A percentile compares a stretch with the other conserved stretches of the same genome.
phyloP scores from a whole-genome alignment of 495 filamentous ascomycete genomes.

The Hypoxylon cercidicola region DNA sequence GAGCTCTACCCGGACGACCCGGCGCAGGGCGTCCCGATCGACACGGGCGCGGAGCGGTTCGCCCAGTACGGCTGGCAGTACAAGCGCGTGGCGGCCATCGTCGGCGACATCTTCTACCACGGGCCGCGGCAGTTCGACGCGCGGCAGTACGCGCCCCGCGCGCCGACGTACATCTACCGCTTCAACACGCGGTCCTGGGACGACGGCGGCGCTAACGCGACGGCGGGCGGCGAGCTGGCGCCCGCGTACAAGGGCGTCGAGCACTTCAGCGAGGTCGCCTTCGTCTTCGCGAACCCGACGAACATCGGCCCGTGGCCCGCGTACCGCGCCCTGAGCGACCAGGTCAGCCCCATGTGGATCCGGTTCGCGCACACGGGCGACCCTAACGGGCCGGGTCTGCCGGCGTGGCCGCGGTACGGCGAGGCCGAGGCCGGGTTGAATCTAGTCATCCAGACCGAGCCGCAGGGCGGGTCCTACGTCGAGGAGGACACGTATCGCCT shows the following conservation, averaged over 20 bases:
- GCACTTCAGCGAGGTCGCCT: constrained; percentile 50
- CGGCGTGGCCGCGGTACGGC: constrained; percentile 46
- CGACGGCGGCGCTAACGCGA: constrained; percentile 21
- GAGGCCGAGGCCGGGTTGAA: constrained; percentile 41
- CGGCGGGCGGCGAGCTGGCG: constrained; percentile 33
- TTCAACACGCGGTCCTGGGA: constrained; percentile 49
- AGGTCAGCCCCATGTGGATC: constrained; percentile 47
- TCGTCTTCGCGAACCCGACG: constrained; percentile 49
- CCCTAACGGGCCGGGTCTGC: constrained; percentile 43
- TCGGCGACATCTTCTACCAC: constrained; percentile 52
- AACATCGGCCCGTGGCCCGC: constrained; percentile 45
- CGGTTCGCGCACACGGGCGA: constrained; percentile 47
- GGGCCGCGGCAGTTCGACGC: constrained; percentile 46
- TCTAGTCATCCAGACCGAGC: constrained; percentile 49
- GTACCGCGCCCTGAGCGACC: constrained; percentile 41
- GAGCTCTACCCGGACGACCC: constrained; percentile 50
- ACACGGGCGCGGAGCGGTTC: constrained; percentile 46
- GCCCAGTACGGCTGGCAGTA: constrained; percentile 45
- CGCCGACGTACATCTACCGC: constrained; percentile 45
- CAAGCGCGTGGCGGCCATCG: constrained; percentile 49
- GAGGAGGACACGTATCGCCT: constrained; percentile 48
- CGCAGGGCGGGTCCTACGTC: constrained; percentile 45
- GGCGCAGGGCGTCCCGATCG: constrained; percentile 44
- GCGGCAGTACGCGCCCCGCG: constrained; percentile 33
- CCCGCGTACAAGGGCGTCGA: constrained; percentile 48